Evolutionary conservation across 1,284 basidiomycete genomes (phyloP).

Genomic region (Fomitopsis pinicola): DNA sequence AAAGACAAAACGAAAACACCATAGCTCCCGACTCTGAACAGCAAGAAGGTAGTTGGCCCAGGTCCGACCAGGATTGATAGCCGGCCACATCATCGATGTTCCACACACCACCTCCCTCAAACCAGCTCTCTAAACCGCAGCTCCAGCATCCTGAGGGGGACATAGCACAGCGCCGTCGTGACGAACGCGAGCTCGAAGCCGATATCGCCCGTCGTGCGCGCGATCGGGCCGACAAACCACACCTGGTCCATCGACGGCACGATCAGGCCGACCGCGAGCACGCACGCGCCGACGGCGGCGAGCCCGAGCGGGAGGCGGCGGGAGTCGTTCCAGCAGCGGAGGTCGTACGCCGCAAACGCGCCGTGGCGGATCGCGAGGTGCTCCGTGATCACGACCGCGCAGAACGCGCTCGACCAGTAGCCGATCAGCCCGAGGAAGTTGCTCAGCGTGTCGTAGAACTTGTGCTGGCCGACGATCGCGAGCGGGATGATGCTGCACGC

Average conservation of each 20-base stretch:
- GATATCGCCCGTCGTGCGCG: conserved; percentile 65
- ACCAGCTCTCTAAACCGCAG: conserved; percentile 21
- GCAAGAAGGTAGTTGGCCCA: too few species aligned
- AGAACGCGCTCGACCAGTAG: conserved; percentile 64
- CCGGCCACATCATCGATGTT: neutral
- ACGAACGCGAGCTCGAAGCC: conserved; percentile 73
- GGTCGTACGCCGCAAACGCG: conserved; percentile 47
- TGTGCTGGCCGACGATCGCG: conserved; percentile 63
- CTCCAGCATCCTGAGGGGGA: conserved; percentile 48
- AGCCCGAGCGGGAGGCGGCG: conserved; percentile 57
- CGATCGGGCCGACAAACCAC: conserved; percentile 73
- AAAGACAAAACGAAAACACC: too few species aligned
- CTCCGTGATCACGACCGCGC: conserved; percentile 57
- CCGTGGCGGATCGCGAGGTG: conserved; percentile 59
- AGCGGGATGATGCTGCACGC: conserved; percentile 43
- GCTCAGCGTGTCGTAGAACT: conserved; percentile 59
- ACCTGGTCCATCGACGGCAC: conserved; percentile 68
- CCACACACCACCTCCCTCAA: conserved; percentile 8
- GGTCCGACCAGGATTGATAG: too few species aligned
- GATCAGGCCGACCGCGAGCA: conserved; percentile 52
- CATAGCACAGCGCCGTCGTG: conserved; percentile 48
- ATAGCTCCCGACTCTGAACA: too few species aligned
- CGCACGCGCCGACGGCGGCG: conserved; percentile 51
- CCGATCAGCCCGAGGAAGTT: conserved; percentile 74
- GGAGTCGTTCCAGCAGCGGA: conserved; percentile 50